Percentiles rank a stretch among this genome's conserved stretches.
phyloP scores from a whole-genome alignment of 129 eudicot genomes.

The Flaveria robusta region DNA sequence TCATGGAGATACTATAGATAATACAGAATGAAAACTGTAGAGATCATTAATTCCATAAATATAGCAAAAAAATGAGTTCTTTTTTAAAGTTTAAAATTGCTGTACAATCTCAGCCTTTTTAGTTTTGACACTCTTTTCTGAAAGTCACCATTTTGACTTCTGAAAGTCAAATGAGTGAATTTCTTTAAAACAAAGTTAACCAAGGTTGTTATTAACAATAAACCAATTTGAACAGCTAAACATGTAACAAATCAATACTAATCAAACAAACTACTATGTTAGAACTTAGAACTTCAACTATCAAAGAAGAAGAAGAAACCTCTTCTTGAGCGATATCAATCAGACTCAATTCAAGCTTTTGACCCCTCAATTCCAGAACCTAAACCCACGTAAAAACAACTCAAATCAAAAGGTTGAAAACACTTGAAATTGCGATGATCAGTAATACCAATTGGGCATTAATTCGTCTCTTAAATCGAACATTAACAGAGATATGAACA shows the following conservation, averaged over 20 bases:
- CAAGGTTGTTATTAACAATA: not conserved
- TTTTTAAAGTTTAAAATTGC: not conserved
- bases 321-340: constrained; percentile 72
- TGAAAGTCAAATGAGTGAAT: not conserved
- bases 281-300: constrained; percentile 1
- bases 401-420: constrained; percentile 1
- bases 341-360: constrained; percentile 78
- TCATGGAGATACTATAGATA: not conserved
- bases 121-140: not conserved
- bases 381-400: constrained; percentile 22
- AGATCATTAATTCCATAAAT: not conserved
- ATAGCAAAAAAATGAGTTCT: not conserved
- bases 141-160: constrained; percentile 7
- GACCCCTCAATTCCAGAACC: constrained; percentile 84
- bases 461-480: not conserved
- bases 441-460: not conserved
- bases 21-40: not conserved
- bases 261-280: not conserved
- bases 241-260: not conserved
- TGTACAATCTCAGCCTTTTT: not conserved
- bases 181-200: constrained; percentile 5
- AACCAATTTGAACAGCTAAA: not conserved
- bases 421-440: not conserved
- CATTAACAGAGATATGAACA: not conserved
- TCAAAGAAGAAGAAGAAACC: constrained; percentile 37